Evolutionary conservation across 306 rosid genomes (phyloP).

Genomic region (Rosa rugosa): DNA sequence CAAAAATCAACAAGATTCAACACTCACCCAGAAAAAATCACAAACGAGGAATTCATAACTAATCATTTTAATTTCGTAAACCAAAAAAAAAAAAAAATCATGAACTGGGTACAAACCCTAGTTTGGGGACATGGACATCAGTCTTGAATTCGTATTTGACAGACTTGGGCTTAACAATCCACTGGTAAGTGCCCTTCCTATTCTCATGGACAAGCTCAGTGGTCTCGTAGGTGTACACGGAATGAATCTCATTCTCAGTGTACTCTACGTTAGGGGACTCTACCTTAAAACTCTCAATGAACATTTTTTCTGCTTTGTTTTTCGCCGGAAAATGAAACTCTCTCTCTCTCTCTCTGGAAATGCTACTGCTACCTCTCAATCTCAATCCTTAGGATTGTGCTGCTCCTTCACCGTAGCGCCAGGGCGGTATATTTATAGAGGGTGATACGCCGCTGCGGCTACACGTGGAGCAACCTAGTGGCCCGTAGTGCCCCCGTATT

Average conservation of each 20-base stretch:
- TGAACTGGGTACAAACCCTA: constrained; percentile 59
- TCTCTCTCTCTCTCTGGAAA: neutral
- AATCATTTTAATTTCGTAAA: neutral
- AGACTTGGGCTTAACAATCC: constrained; percentile 88
- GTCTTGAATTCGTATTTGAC: constrained; percentile 83
- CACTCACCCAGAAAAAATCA: neutral
- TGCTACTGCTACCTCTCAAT: neutral
- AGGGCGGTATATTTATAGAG: constrained; percentile 35
- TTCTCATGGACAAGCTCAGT: constrained; percentile 89
- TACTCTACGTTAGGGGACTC: constrained; percentile 80
- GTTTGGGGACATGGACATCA: constrained; percentile 66
- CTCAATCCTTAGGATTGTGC: neutral
- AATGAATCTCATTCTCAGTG: constrained; percentile 73
- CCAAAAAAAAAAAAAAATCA: neutral
- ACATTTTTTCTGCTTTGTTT: constrained; percentile 36
- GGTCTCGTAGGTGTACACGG: constrained; percentile 83
- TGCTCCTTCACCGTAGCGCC: neutral
- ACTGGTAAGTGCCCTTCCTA: constrained; percentile 76
- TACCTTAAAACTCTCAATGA: constrained; percentile 81
- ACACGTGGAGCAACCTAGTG: constrained; percentile 46
- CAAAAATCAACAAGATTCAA: neutral
- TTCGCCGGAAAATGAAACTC: neutral
- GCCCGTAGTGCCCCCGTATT: neutral
- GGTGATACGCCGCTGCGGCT: neutral
- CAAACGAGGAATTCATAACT: neutral